Conservation (phyloP, 441 rosid species). For the Lagerstroemia fauriei region DNA sequence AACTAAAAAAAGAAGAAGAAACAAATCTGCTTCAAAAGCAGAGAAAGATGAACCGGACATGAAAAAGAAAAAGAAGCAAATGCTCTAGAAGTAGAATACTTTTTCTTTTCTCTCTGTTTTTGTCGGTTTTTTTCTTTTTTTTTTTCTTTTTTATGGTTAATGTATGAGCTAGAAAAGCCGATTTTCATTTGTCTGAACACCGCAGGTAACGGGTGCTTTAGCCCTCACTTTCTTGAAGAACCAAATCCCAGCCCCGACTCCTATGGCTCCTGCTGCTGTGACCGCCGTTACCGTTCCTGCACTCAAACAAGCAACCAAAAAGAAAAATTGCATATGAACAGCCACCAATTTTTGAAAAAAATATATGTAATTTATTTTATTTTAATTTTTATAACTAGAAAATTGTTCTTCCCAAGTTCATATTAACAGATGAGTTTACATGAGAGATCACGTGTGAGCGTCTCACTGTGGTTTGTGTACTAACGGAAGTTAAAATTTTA, state of each 20-base stretch:
- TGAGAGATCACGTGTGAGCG: too few relatives aligned
- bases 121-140: not conserved
- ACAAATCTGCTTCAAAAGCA: not conserved
- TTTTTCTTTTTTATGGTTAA: not conserved
- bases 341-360: too few relatives aligned
- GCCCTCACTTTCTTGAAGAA: conserved; percentile 75
- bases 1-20: not conserved
- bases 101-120: not conserved
- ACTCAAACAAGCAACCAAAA: not conserved
- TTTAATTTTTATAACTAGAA: too few relatives aligned
- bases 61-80: not conserved
- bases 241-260: conserved; percentile 78
- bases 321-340: not conserved
- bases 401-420: too few relatives aligned
- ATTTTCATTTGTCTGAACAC: conserved; percentile 79
- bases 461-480: too few relatives aligned
- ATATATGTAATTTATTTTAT: too few relatives aligned
- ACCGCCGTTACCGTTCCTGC: conserved; percentile 70
- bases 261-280: conserved; percentile 74
- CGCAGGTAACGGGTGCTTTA: conserved; percentile 79
- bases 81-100: not conserved
- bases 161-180: conserved; percentile 54
- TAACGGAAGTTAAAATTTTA: too few relatives aligned
- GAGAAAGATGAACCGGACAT: not conserved
- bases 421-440: too few relatives aligned